These are phyloP conservation scores for Isoetes taiwanensis DNA, from an alignment of 75 land plant genomes.

Conservation along the genomic window DNA sequence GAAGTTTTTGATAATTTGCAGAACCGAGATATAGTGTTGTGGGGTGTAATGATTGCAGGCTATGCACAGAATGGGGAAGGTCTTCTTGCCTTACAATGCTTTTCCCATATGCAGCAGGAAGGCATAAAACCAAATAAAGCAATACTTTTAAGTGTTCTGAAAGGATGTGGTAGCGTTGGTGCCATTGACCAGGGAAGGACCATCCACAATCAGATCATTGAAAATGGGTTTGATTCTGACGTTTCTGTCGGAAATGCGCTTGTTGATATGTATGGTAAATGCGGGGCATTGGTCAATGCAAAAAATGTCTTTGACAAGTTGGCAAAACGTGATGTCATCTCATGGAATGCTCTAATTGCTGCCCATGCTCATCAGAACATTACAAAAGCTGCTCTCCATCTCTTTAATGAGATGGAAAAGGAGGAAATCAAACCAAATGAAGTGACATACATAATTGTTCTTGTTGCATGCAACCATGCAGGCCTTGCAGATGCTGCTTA, in stretches of 20 bases:
- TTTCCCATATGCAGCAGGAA: slow-evolving; percentile 5
- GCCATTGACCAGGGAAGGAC: too few species aligned
- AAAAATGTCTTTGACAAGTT: slow-evolving; percentile 8
- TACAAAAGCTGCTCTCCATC: slow-evolving; percentile 9
- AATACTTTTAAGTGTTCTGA: neutral
- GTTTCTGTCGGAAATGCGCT: slow-evolving; percentile 12
- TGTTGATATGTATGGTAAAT: slow-evolving; percentile 22
- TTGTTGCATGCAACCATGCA: slow-evolving; percentile 27
- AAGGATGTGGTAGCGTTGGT: slow-evolving; percentile 10
- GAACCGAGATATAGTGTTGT: slow-evolving; percentile 12
- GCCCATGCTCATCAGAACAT: slow-evolving; percentile 18
- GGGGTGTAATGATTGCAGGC: slow-evolving; percentile 18
- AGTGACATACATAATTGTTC: slow-evolving; percentile 18
- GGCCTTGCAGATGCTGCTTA: slow-evolving; percentile 23
- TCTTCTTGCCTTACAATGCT: slow-evolving; percentile 6
- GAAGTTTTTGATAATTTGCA: neutral
- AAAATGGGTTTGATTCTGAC: slow-evolving; percentile 12
- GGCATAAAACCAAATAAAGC: slow-evolving; percentile 13
- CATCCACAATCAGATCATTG: slow-evolving; percentile 1
- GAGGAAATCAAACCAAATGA: slow-evolving; percentile 13
- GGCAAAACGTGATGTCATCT: neutral
- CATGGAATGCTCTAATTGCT: slow-evolving; percentile 19
- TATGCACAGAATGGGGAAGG: slow-evolving; percentile 16
- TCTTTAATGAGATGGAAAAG: slow-evolving; percentile 15
- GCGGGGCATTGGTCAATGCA: slow-evolving; percentile 18